phyloP scores from a whole-genome alignment of 345 rosid genomes.

The Hevea brasiliensis region DNA sequence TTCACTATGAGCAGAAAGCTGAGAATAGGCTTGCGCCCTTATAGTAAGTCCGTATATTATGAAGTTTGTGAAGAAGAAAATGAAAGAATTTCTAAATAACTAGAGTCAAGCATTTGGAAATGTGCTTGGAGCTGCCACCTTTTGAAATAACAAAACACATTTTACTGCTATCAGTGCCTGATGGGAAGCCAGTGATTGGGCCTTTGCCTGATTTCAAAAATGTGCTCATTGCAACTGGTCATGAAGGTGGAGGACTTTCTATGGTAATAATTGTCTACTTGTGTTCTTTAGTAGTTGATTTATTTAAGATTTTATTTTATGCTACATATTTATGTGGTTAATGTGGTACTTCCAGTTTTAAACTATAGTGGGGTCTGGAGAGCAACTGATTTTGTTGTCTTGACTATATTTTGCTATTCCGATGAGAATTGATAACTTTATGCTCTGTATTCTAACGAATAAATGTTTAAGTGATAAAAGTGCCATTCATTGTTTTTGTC shows the following conservation, averaged over 20 bases:
- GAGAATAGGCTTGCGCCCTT: slow-evolving; percentile 94
- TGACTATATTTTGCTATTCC: background rate
- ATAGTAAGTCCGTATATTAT: slow-evolving; percentile 55
- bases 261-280: slow-evolving; percentile 51
- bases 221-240: slow-evolving; percentile 80
- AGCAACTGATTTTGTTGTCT: background rate
- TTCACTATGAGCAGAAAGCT: slow-evolving; percentile 54
- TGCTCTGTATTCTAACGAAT: background rate
- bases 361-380: background rate
- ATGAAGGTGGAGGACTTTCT: slow-evolving; percentile 91
- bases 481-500: slow-evolving; percentile 19
- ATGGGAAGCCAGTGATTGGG: slow-evolving; percentile 87
- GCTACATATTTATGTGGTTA: background rate
- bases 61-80: slow-evolving; percentile 1
- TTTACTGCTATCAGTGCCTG: slow-evolving; percentile 63
- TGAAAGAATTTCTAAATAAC: background rate
- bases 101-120: background rate
- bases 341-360: background rate
- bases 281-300: background rate
- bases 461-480: background rate
- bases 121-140: background rate
- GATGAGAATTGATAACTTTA: background rate
- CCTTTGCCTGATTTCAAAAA: slow-evolving; percentile 65
- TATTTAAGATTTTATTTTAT: background rate
- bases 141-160: slow-evolving; percentile 3